Conservation (phyloP, 345 rosid species). For the Acer yangbiense region DNA sequence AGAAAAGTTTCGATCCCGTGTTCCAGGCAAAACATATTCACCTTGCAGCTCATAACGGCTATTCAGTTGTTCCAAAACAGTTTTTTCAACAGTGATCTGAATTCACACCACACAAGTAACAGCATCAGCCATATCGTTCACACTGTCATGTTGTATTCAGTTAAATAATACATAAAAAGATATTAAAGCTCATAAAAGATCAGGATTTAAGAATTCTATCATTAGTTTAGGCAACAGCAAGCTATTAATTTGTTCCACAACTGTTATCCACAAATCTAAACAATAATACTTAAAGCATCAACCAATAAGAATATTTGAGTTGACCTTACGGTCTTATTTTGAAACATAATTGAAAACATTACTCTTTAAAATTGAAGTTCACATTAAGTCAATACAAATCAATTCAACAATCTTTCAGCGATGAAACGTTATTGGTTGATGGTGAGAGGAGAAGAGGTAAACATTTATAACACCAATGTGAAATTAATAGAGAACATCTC, state of each 20-base stretch:
- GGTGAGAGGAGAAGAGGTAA: not conserved
- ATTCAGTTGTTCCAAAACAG: constrained; percentile 82
- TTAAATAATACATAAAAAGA: not conserved
- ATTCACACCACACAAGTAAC: constrained; percentile 13
- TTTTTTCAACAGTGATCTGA: constrained; percentile 92
- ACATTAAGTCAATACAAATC: not conserved
- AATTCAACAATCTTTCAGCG: not conserved
- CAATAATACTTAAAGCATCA: not conserved
- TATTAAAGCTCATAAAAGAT: not conserved
- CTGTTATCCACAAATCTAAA: not conserved
- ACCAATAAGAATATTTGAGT: not conserved
- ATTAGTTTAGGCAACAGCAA: not conserved
- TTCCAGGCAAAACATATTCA: constrained; percentile 96
- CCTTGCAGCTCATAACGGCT: constrained; percentile 99
- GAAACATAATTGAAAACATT: not conserved
- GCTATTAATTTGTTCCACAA: not conserved
- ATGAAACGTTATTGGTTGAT: not conserved
- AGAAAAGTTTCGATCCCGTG: constrained; percentile 75
- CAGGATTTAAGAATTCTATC: not conserved
- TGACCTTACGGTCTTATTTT: not conserved
- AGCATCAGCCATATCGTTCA: constrained; percentile 33
- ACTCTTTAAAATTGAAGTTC: not conserved
- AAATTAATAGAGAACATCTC: not conserved
- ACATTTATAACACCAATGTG: too few species aligned
- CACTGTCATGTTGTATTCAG: not conserved